Conservation (phyloP, 2,329 filamentous ascomycete genomes). For the Fusarium agapanthi region DNA sequence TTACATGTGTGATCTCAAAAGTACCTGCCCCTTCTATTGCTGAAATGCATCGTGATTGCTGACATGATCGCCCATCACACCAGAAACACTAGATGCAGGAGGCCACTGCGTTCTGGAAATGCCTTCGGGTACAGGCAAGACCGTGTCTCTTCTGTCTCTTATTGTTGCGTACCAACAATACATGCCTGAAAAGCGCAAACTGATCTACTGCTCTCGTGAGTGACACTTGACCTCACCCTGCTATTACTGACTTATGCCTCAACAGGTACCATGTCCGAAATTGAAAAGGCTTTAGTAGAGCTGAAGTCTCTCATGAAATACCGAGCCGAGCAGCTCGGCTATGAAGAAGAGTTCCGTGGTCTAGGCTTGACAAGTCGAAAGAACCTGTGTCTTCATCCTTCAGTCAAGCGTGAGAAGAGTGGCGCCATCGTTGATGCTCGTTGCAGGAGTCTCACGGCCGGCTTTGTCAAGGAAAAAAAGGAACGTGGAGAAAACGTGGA, state of each 20-base stretch:
- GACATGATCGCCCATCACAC: not conserved
- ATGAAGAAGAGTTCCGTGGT: slow-evolving; percentile 91
- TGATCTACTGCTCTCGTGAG: slow-evolving; percentile 95
- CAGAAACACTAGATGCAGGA: slow-evolving; percentile 85
- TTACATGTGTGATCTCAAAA: slow-evolving; percentile 67
- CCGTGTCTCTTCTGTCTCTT: slow-evolving; percentile 90
- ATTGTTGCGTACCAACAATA: slow-evolving; percentile 97
- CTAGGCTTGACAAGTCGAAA: slow-evolving; percentile 95
- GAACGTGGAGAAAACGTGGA: slow-evolving; percentile 94
- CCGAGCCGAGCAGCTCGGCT: slow-evolving; percentile 85
- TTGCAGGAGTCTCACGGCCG: slow-evolving; percentile 93
- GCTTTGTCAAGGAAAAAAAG: slow-evolving; percentile 98
- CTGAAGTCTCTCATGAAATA: slow-evolving; percentile 95
- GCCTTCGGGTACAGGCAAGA: slow-evolving; percentile 98
- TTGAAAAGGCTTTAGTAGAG: slow-evolving; percentile 95
- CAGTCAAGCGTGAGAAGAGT: slow-evolving; percentile 95
- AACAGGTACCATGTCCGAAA: slow-evolving; percentile 93
- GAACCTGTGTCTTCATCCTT: slow-evolving; percentile 95
- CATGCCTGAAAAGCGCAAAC: slow-evolving; percentile 90
- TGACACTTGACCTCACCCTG: not conserved
- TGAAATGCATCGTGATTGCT: not conserved
- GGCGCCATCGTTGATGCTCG: slow-evolving; percentile 93
- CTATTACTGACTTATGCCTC: not conserved
- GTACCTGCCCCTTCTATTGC: slow-evolving; percentile 43
- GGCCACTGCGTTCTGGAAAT: slow-evolving; percentile 98